Base-by-base conservation (phyloP, 306 rosid genomes). In the Vicia faba region DNA sequence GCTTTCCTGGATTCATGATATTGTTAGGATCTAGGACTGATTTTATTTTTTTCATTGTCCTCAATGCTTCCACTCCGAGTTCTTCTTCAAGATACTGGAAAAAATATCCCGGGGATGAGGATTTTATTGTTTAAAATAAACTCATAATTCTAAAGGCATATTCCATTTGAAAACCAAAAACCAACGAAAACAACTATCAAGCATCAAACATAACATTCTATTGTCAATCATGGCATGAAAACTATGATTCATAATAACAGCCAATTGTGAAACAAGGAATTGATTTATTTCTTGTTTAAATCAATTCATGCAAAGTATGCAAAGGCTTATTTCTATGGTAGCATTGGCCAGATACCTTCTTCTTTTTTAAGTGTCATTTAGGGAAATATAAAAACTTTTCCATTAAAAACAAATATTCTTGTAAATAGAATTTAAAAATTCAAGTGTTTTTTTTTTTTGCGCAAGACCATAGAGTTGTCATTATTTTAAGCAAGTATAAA, bases 1-100 rank as follows among this genome's bases (percentile, higher is more conserved):
- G 90, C 84, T 93, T 93, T 79, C 98, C 98, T 39, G 91, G 97
- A 82, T 88, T 89, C 98, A 89, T 89, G 41, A 84, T 88, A 67
- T 88, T 80, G 83, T 93, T 89, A 39, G 97, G 98, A 83, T 89
- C 98, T 58, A 93, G 68, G 39, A 80, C 97, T 65, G 71, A 33
- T 80, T 93, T 93, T 73, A 93, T 93, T 75, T 80, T 88, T 72
- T 86, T 93, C 96, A 88, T 89, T 19, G 91, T 88, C 85, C 68
- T 83, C 88, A 89, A 64, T 63, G 95, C 93, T 78, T 89, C 97
- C 67, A 45, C 62, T 65, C 98, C 97, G 2, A 88, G 88, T 82
- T 92, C 96, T 78, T 92, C 78, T 70, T 92, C 96, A 62, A 92
- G 96, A 74, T 92, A 92, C 98, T 89, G 81, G 5, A 71, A 33